Evolutionary conservation across 345 rosid species (phyloP).

Genomic region (Lepidium africanum): DNA sequence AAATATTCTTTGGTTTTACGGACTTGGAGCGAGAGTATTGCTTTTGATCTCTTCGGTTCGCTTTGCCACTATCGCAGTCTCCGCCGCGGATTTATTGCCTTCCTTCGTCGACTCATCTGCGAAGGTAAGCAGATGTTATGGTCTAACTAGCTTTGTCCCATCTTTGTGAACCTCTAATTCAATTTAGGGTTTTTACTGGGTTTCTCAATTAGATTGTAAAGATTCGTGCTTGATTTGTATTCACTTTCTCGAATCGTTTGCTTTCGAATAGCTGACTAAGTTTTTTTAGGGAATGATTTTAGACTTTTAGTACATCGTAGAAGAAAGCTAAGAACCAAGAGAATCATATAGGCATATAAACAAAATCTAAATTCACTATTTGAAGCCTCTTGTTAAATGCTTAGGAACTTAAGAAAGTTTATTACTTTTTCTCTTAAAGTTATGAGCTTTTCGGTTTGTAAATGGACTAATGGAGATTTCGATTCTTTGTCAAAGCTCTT

Average conservation of each 20-base stretch:
- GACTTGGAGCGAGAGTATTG: background rate
- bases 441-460: background rate
- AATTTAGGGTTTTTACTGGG: background rate
- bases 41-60: background rate
- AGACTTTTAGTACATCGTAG: background rate
- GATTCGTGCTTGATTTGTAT: background rate
- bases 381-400: background rate
- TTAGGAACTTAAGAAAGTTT: background rate
- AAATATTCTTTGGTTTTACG: background rate
- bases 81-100: background rate
- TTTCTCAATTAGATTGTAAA: conserved; percentile 1
- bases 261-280: background rate
- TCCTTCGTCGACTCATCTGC: background rate
- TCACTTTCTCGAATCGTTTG: background rate
- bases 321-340: background rate
- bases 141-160: background rate
- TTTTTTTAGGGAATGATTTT: background rate
- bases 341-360: background rate
- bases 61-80: background rate
- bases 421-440: background rate
- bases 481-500: background rate
- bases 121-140: background rate
- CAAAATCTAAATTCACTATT: background rate
- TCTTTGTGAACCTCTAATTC: background rate
- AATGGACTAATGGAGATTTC: background rate